Conservation (phyloP, 2,329 filamentous ascomycete genomes). For the Colletotrichum scovillei region DNA sequence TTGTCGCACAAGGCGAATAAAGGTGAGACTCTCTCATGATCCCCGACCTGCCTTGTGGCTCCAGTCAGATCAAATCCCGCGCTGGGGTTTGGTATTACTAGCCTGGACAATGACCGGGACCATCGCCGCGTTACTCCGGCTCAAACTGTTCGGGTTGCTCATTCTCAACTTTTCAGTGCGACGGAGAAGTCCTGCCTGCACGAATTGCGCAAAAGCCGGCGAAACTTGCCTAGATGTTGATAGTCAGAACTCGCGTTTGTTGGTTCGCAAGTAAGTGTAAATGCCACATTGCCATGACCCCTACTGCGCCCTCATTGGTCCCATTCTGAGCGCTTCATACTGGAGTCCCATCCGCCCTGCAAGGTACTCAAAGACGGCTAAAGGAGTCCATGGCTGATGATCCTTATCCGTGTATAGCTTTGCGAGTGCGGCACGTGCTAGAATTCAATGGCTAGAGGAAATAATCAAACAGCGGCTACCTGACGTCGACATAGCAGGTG, state of each 20-base stretch:
- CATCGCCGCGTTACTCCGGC: conserved; percentile 11
- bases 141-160: neutral
- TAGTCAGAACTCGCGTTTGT: conserved; percentile 46
- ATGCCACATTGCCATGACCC: too few relatives aligned
- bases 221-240: conserved; percentile 51
- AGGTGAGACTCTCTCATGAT: conserved; percentile 39
- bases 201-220: conserved; percentile 49
- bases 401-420: conserved; percentile 32
- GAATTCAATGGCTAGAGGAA: conserved; percentile 48
- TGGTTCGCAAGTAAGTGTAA: conserved; percentile 46
- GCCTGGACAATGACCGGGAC: neutral
- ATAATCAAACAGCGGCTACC: conserved; percentile 43
- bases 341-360: neutral
- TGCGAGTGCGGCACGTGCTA: conserved; percentile 40
- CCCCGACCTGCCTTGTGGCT: too few relatives aligned
- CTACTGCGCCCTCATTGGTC: too few relatives aligned
- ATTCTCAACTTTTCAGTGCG: conserved; percentile 42
- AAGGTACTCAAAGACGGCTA: neutral
- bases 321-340: neutral
- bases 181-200: conserved; percentile 50
- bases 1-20: conserved; percentile 49
- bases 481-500: conserved; percentile 43
- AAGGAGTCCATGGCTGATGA: neutral
- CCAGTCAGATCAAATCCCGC: neutral
- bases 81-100: neutral